Percentiles rank a stretch among this genome's conserved stretches.
Evolutionary conservation across 2,329 filamentous ascomycete species (phyloP).

Genomic region (Fusarium agapanthi): DNA sequence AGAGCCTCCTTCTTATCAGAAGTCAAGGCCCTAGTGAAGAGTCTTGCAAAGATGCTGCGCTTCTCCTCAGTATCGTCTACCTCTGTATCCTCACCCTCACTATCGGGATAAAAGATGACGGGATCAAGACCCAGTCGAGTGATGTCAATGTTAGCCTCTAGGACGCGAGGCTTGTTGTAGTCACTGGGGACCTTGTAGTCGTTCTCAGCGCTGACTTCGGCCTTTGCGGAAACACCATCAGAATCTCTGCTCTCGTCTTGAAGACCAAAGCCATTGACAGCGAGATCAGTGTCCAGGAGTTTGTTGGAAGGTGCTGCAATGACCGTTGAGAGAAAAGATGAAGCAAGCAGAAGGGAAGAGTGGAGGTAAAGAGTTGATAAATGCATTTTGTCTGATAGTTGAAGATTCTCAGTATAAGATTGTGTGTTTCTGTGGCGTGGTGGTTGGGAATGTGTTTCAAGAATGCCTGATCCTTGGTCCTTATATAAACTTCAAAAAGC

Average conservation of each 20-base stretch:
- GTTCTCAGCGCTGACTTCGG: not conserved
- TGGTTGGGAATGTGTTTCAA: not conserved
- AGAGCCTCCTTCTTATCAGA: constrained; percentile 27
- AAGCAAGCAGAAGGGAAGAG: constrained; percentile 9
- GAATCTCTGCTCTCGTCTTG: not conserved
- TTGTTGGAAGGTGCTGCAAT: constrained; percentile 3
- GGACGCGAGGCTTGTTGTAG: not conserved
- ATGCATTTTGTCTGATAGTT: constrained; percentile 17
- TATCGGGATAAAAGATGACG: not conserved
- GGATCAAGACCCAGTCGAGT: not conserved
- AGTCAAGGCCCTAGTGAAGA: constrained; percentile 17
- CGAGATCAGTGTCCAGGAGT: not conserved
- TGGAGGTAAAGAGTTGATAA: constrained; percentile 6
- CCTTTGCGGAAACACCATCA: not conserved
- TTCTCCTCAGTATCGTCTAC: not conserved
- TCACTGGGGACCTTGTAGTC: not conserved
- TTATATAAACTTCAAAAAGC: not conserved
- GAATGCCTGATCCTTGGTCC: not conserved
- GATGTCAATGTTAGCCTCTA: not conserved
- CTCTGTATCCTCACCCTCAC: not conserved
- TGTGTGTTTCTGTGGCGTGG: not conserved
- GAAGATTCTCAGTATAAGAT: not conserved
- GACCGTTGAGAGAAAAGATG: not conserved
- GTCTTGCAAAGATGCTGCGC: not conserved
- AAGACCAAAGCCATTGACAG: not conserved